These are phyloP conservation scores for Coelastrella sp. DNA, from an alignment of 139 green algal genomes.

Conservation along the genomic window DNA sequence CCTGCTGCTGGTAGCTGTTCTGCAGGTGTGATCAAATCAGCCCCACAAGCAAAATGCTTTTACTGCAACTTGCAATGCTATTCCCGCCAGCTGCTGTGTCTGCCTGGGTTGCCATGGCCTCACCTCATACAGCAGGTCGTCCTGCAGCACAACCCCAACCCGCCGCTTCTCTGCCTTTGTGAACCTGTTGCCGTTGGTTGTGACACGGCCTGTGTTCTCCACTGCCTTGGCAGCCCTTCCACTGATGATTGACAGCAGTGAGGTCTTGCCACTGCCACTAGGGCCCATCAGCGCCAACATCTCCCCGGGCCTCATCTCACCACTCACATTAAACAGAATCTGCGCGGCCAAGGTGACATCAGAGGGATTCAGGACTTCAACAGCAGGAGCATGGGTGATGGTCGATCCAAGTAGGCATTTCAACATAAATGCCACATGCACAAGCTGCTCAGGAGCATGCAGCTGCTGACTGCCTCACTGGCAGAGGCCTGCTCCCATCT, in stretches of 20 bases:
- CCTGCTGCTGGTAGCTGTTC: not conserved
- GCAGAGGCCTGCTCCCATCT: too few species aligned
- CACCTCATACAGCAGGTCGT: constrained; percentile 88
- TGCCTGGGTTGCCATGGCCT: not conserved
- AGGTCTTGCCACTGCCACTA: constrained; percentile 84
- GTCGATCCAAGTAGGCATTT: too few species aligned
- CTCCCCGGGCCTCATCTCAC: constrained; percentile 60
- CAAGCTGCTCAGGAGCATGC: not conserved
- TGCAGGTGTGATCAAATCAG: too few species aligned
- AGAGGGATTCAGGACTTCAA: not conserved
- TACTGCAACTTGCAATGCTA: not conserved
- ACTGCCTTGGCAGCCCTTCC: constrained; percentile 61
- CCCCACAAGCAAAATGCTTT: too few species aligned
- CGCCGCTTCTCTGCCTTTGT: constrained; percentile 73
- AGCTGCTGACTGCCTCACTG: not conserved
- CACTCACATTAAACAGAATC: constrained; percentile 58
- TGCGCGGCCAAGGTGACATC: constrained; percentile 34
- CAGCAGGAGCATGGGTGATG: not conserved
- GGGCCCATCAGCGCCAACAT: constrained; percentile 75
- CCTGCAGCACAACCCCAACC: constrained; percentile 86
- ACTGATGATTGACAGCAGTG: constrained; percentile 80
- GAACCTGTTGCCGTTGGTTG: constrained; percentile 78
- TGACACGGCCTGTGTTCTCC: constrained; percentile 59
- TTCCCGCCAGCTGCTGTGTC: not conserved
- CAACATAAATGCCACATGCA: not conserved